Conservation (phyloP, 2,329 filamentous ascomycete species). For the Colletotrichum sojae region DNA sequence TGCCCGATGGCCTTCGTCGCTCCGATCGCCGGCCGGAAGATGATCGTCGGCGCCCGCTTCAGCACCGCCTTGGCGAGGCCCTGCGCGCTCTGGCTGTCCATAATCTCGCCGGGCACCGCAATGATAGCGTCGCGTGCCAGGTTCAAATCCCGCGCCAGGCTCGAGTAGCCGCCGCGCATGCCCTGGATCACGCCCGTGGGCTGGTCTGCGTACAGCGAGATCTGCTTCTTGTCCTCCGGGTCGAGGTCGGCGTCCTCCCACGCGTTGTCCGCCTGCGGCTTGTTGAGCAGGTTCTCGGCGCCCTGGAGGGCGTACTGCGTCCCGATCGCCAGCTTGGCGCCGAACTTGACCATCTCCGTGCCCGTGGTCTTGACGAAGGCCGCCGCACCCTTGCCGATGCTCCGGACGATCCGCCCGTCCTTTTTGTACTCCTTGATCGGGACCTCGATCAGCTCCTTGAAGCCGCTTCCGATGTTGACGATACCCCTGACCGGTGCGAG, state of each 20-base stretch:
- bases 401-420: slow-evolving; percentile 91
- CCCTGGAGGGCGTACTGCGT: slow-evolving; percentile 94
- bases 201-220: slow-evolving; percentile 94
- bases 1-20: slow-evolving; percentile 90
- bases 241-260: slow-evolving; percentile 75
- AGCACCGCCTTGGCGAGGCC: slow-evolving; percentile 85
- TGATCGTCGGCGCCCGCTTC: slow-evolving; percentile 89
- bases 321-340: slow-evolving; percentile 93
- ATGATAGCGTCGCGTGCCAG: slow-evolving; percentile 92
- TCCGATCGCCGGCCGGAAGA: slow-evolving; percentile 91
- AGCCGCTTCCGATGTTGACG: slow-evolving; percentile 90
- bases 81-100: slow-evolving; percentile 86
- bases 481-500: slow-evolving; percentile 91
- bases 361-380: slow-evolving; percentile 95
- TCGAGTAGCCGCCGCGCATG: slow-evolving; percentile 84
- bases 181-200: slow-evolving; percentile 91
- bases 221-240: slow-evolving; percentile 80
- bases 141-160: slow-evolving; percentile 88
- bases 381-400: slow-evolving; percentile 89
- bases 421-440: slow-evolving; percentile 94
- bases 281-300: slow-evolving; percentile 82
- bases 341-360: slow-evolving; percentile 92
- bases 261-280: slow-evolving; percentile 54
- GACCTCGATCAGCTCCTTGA: slow-evolving; percentile 88
- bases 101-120: slow-evolving; percentile 90